Evolutionary conservation across 352 stramenopile species (phyloP), one percentile per base, ranked within the genome.

Genomic region (Thraustochytrium sp.): DNA sequence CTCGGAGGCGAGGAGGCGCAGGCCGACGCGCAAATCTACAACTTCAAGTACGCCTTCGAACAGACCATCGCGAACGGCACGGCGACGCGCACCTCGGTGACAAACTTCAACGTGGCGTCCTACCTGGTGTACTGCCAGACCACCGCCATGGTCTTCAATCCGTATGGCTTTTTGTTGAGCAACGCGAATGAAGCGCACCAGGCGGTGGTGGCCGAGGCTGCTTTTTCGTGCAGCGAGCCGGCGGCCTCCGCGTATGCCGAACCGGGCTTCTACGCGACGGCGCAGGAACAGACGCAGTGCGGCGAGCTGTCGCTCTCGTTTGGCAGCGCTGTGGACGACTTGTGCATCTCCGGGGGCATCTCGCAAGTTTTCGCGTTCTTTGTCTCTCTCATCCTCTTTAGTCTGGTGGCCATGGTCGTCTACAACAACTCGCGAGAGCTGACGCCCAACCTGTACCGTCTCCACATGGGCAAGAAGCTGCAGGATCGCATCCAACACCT

Each of bases 381-480:
- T 44, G 59, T 72, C 8, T 72, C 59, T 1, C 59, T 72, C 36
- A 72, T 72, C 46, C 59, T 72, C 18, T 72, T 72, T 44, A 72
- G n/a, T n/a, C 21, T 72, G 13, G 36, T 72, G 2, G 34, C 59
- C 13, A 21, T 72, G 16, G 40, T 72, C 11, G 59, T 72, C 5
- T 72, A 72, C 9, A 72, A 31, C 40, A 72, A 72, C 59, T 72
- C 59, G 36, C 59, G 59, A 13, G 59, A 72, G 36, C 40, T 72
- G 11, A 72, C 59, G 40, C 59, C 59, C 18, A 72, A 72, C 3
- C 59, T 72, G 13, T 72, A 49, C 31, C 59, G 59, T 26, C 42
- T 72, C 26, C 59, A 72, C 59, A 26, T 21, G 1, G 59, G 59
- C 34, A 72, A 72, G 40, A 21, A 44, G 11, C 26, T 72, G 36